Percentiles rank a stretch among this genome's conserved stretches.
phyloP scores from a whole-genome alignment of 352 stramenopile species.

The Pythium pyrilobum region DNA sequence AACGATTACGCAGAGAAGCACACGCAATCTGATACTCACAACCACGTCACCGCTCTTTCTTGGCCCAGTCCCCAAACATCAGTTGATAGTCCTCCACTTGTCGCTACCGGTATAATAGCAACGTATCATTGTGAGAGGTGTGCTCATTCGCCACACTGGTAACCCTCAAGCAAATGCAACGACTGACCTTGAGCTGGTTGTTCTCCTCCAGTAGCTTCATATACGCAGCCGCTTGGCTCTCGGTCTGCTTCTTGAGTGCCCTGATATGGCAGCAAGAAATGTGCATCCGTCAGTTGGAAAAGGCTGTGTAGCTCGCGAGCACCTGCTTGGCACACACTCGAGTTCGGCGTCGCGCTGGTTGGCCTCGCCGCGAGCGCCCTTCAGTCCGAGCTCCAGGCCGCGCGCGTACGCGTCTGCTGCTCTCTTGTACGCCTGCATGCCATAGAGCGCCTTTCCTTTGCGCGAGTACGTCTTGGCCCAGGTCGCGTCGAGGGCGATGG shows the following conservation, averaged over 20 bases:
- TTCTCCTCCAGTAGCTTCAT: constrained; percentile 74
- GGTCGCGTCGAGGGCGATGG: constrained; percentile 53
- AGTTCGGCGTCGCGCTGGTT: constrained; percentile 69
- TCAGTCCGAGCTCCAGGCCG: constrained; percentile 67
- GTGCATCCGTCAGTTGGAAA: neutral
- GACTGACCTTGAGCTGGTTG: constrained; percentile 54
- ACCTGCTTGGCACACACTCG: constrained; percentile 28
- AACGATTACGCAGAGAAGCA: neutral
- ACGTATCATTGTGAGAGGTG: neutral
- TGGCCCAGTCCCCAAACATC: constrained; percentile 80
- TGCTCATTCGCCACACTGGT: neutral
- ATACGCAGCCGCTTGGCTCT: constrained; percentile 67
- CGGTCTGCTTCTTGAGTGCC: constrained; percentile 60
- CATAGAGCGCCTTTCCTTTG: constrained; percentile 79
- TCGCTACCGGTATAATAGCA: constrained; percentile 18
- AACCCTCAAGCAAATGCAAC: too few species aligned
- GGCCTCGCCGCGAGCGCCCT: constrained; percentile 55
- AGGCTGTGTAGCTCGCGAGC: neutral
- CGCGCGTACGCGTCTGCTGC: constrained; percentile 70
- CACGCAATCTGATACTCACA: too few species aligned
- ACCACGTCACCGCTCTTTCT: constrained; percentile 60
- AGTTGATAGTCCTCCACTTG: constrained; percentile 76
- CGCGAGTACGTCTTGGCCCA: constrained; percentile 57
- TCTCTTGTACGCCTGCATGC: constrained; percentile 48
- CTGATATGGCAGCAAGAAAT: constrained; percentile 14